Base-by-base conservation (phyloP, 345 rosid genomes). In the Camelina sativa region DNA sequence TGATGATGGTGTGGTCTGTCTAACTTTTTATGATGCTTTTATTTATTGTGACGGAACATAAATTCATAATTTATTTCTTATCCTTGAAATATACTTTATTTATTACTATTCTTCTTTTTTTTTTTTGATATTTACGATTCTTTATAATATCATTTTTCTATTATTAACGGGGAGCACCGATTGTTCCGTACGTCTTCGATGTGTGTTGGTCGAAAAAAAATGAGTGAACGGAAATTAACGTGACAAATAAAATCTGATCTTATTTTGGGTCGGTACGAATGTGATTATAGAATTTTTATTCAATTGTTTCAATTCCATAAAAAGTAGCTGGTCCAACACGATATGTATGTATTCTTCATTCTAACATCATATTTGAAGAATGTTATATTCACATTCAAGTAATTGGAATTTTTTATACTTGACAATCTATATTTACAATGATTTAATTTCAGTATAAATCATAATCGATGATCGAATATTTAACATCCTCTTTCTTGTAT, bases 321-420 rank as follows among this genome's bases (percentile, higher is more conserved):
- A 53, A 43, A 44, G 54, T 30, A 22, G 50, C 46, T 74, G 77
- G 77, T 74, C 77, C 77, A 74, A 65, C 71, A 74, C 72, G 58
- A 22, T 65, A 34, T 55, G 41, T 65, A 22, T 35, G 41, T 65
- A 22, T 35, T 34, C 30, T 34, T 34, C 38, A 15, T 56, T 35
- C 71, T 22, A 73, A 64, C 51, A 37, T 28, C 0, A 4, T 28
- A 28, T 28, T 28, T 0, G 30, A 0, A 28, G 30, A 28, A 28
- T 28, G 4, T 28, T 4, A 0, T 28, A 28, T 28, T 28, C 30
- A 4, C 30, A 28, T 25, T 25, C 28, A 25, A 25, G 28, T 28
- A 28, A 28, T 4, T 4, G 5, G 30, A 28, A 28, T 0, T 28
- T 28, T 28, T 28, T 28, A 4, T 4, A 28, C 30, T n/a, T n/a